Evolutionary conservation across 176 grass and related monocot species (phyloP).

Genomic region (Avena sativa): DNA sequence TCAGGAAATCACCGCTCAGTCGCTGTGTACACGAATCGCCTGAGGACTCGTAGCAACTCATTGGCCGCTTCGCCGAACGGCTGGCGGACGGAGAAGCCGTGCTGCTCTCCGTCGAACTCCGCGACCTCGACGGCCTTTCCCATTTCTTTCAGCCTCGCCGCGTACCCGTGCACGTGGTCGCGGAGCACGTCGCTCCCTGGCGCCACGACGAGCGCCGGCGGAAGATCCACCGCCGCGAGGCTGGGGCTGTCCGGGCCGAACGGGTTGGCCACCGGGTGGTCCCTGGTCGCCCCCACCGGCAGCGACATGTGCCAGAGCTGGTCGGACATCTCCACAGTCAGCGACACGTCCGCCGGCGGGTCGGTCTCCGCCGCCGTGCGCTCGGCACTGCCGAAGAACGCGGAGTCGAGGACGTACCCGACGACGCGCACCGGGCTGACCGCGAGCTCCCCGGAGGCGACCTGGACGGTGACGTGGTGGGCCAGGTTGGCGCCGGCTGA

Average conservation of each 20-base stretch:
- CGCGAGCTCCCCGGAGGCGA: background rate
- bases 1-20: background rate
- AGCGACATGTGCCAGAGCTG: constrained; percentile 71
- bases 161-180: constrained; percentile 53
- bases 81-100: constrained; percentile 54
- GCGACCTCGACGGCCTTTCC: constrained; percentile 56
- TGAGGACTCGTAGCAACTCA: constrained; percentile 46
- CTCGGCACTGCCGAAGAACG: constrained; percentile 41
- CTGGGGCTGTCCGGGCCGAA: constrained; percentile 44
- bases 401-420: constrained; percentile 58
- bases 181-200: background rate
- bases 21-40: constrained; percentile 35
- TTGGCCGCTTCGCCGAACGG: constrained; percentile 38
- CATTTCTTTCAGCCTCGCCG: constrained; percentile 51
- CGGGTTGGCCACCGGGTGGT: constrained; percentile 72
- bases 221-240: constrained; percentile 45
- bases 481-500: constrained; percentile 55
- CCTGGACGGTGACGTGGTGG: constrained; percentile 36
- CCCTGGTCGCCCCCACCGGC: constrained; percentile 51
- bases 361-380: constrained; percentile 39
- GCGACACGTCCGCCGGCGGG: constrained; percentile 45
- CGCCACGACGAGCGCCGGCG: constrained; percentile 54
- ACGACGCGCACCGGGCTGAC: constrained; percentile 25
- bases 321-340: constrained; percentile 50
- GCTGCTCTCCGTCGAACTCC: constrained; percentile 55